Evolutionary conservation across 345 rosid species (phyloP).

Genomic region (Brassica carinata): DNA sequence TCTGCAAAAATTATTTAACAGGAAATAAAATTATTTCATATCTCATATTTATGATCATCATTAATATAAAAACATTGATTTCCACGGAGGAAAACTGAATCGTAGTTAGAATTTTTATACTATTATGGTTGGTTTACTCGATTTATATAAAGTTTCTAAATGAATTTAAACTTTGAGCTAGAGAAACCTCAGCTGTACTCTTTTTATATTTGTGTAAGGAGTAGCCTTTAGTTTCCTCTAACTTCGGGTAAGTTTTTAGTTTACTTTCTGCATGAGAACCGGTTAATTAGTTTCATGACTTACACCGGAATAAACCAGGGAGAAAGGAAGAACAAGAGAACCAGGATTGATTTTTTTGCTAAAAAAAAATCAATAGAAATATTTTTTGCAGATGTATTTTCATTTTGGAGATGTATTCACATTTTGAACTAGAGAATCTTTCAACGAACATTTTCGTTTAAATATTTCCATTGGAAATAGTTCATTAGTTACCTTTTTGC

Average conservation of each 20-base stretch:
- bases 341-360: neutral
- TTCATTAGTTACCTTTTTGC: conserved; percentile 41
- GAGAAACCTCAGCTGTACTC: neutral
- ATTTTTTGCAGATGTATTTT: neutral
- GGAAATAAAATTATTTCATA: neutral
- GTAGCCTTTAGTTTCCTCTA: neutral
- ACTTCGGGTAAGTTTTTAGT: neutral
- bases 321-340: neutral
- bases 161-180: conserved; percentile 5
- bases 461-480: neutral
- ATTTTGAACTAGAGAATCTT: neutral
- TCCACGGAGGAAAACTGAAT: neutral
- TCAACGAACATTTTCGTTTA: neutral
- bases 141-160: neutral
- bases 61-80: neutral
- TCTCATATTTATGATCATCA: neutral
- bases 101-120: neutral
- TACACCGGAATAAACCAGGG: neutral
- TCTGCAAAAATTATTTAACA: conserved; percentile 23
- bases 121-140: neutral
- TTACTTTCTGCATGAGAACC: neutral
- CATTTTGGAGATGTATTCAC: neutral
- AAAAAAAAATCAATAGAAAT: no score
- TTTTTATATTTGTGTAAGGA: neutral
- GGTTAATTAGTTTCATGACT: neutral